Percentiles rank a stretch among this genome's conserved stretches.
Conservation (phyloP, 306 rosid species). For the Albizia julibrissin region DNA sequence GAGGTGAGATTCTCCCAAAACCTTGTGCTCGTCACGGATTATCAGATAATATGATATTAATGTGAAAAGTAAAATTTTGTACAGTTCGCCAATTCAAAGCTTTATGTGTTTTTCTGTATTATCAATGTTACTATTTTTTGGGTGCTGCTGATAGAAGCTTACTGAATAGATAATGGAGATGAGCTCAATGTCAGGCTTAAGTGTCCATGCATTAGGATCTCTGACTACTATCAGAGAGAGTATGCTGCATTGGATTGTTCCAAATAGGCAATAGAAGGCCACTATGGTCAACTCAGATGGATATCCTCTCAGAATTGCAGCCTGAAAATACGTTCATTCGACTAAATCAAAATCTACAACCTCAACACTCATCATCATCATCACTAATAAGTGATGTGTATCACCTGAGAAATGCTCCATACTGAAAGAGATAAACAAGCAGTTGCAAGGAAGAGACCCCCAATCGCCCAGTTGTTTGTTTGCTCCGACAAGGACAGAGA, state of each 20-base stretch:
- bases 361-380: not conserved
- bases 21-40: no score
- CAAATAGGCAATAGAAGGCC: conserved; percentile 64
- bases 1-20: no score
- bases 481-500: conserved; percentile 19
- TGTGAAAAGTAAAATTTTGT: not conserved
- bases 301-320: conserved; percentile 60
- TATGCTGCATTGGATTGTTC: conserved; percentile 59
- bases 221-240: conserved; percentile 49
- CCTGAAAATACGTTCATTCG: conserved; percentile 39
- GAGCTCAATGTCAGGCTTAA: conserved; percentile 51
- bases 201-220: conserved; percentile 56
- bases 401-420: conserved; percentile 62
- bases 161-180: conserved; percentile 58
- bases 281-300: conserved; percentile 63
- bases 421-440: conserved; percentile 46
- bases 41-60: not conserved
- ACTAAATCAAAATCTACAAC: conserved; percentile 33
- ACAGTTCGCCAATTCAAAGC: not conserved
- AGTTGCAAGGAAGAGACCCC: conserved; percentile 52
- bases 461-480: conserved; percentile 56
- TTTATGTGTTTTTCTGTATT: not conserved
- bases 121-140: not conserved
- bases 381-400: not conserved
- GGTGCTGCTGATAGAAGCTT: conserved; percentile 39